These are phyloP conservation scores for Holtermannia corniformis DNA, from an alignment of 768 basidiomycete species.

Conservation along the genomic window DNA sequence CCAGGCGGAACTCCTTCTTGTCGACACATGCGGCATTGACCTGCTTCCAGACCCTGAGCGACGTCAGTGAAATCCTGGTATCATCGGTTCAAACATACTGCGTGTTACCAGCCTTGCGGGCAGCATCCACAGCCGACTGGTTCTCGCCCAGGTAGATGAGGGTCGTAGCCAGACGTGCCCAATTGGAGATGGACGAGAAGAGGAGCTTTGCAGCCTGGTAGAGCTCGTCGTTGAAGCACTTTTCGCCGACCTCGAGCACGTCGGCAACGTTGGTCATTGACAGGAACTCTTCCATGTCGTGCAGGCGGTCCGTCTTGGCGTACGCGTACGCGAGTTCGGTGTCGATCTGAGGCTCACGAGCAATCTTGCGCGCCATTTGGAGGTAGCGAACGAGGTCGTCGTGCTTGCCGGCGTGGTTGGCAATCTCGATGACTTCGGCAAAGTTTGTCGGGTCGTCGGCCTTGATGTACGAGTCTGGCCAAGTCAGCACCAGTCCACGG, in stretches of 20 bases:
- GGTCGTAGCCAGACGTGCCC: constrained; percentile 95
- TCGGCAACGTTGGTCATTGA: constrained; percentile 98
- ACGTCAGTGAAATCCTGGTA: background rate
- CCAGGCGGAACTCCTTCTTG: constrained; percentile 91
- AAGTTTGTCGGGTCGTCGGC: constrained; percentile 92
- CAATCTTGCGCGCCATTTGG: constrained; percentile 95
- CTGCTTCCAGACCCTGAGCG: constrained; percentile 94
- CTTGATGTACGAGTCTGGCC: constrained; percentile 84
- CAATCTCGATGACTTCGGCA: constrained; percentile 88
- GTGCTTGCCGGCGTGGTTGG: constrained; percentile 78
- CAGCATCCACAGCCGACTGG: constrained; percentile 95
- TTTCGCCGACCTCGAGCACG: constrained; percentile 92
- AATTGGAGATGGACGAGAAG: constrained; percentile 96
- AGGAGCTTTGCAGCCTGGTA: constrained; percentile 95
- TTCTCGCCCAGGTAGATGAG: constrained; percentile 97
- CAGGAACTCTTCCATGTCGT: constrained; percentile 99
- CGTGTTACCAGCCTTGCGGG: constrained; percentile 97
- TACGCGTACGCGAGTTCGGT: constrained; percentile 97
- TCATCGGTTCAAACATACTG: constrained; percentile 49
- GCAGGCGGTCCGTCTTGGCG: constrained; percentile 77
- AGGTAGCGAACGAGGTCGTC: constrained; percentile 92
- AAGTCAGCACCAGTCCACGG: background rate
- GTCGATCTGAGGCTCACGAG: constrained; percentile 95
- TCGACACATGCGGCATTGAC: constrained; percentile 97
- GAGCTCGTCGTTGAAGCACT: constrained; percentile 95